Percentiles rank a stretch among this genome's conserved stretches.
Conservation (phyloP, 1,284 basidiomycete genomes). For the Rhodotorula sp. region DNA sequence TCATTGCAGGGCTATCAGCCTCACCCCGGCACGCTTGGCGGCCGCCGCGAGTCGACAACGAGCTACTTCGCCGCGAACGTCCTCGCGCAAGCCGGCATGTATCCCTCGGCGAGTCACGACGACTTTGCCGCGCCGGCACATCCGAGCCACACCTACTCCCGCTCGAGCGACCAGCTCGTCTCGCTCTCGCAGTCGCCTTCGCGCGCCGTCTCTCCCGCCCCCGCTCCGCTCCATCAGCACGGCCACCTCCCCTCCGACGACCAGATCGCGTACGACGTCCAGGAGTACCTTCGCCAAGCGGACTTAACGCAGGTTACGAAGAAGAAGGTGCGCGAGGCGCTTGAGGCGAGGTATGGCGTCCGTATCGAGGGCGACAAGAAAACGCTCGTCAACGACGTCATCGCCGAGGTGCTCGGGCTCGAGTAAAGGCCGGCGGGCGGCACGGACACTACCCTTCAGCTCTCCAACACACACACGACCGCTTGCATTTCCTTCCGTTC, state of each 20-base stretch:
- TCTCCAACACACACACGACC: too few relatives aligned
- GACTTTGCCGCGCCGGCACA: neutral
- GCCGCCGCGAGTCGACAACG: slow-evolving; percentile 22
- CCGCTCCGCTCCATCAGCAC: neutral
- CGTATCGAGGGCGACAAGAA: slow-evolving; percentile 34
- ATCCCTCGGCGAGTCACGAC: neutral
- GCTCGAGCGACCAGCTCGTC: slow-evolving; percentile 11
- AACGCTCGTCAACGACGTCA: slow-evolving; percentile 41
- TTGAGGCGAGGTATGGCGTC: slow-evolving; percentile 50
- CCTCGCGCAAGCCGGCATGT: slow-evolving; percentile 8
- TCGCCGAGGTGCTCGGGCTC: slow-evolving; percentile 34
- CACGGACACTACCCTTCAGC: neutral
- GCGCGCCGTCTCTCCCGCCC: slow-evolving; percentile 4
- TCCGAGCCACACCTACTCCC: slow-evolving; percentile 1
- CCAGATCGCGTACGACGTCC: slow-evolving; percentile 37
- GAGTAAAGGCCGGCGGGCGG: neutral
- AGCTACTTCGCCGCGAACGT: slow-evolving; percentile 31
- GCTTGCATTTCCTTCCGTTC: neutral
- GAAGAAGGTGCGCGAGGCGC: slow-evolving; percentile 73
- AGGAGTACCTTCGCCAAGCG: slow-evolving; percentile 62
- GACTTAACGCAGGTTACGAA: slow-evolving; percentile 88
- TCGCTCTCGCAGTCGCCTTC: neutral
- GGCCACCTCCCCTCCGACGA: slow-evolving; percentile 34
- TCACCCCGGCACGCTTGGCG: neutral
- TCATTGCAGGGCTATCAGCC: neutral